Evolutionary conservation across 2,329 filamentous ascomycete species (phyloP), one percentile per base, ranked within the genome.

Genomic region (Fusarium solani-melongenae): DNA sequence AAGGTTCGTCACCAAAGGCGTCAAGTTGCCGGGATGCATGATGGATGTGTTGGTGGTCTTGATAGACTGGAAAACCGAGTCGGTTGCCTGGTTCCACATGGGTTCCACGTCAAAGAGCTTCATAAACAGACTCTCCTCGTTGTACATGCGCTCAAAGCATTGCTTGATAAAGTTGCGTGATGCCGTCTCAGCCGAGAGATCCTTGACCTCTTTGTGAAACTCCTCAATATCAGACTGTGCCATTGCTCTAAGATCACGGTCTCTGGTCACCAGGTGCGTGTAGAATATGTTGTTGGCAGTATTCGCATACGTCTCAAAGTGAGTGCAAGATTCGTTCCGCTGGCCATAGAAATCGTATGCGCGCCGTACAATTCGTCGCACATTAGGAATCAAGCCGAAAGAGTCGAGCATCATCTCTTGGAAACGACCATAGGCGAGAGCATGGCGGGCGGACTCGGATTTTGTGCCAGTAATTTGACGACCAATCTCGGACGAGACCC

Each of bases 101-200:
- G 88, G 85, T 53, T 90, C 88, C 41, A 91, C 81, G 27, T 84
- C 84, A 70, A 91, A 91, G n/a, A 91, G 82, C 68, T 85, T 88
- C 34, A 83, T 77, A 67, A 91, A 90, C 4, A 91, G 78, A 22
- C 80, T 83, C 29, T 86, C 84, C 75, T 91, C 89, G 66, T 87
- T 86, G 73, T 87, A 88, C 3, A 88, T 86, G 29, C 88, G 85
- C 75, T 91, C 89, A 64, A 90, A 90, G 62, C 84, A 86, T 77
- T 91, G 89, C 77, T 91, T 91, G 70, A 91, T 84, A 63, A 86
- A 89, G 72, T 89, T 90, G 31, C 89, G 84, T 15, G 86, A 85
- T 5, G 88, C 89, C 3, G 88, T 88, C 75, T 91, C 89, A 2
- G 86, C 75, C 3, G 86, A 87, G 1, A 82, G 76, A 10, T 81